These are phyloP conservation scores for Neurospora sp. DNA, from an alignment of 495 filamentous ascomycete species.

Conservation along the genomic window DNA sequence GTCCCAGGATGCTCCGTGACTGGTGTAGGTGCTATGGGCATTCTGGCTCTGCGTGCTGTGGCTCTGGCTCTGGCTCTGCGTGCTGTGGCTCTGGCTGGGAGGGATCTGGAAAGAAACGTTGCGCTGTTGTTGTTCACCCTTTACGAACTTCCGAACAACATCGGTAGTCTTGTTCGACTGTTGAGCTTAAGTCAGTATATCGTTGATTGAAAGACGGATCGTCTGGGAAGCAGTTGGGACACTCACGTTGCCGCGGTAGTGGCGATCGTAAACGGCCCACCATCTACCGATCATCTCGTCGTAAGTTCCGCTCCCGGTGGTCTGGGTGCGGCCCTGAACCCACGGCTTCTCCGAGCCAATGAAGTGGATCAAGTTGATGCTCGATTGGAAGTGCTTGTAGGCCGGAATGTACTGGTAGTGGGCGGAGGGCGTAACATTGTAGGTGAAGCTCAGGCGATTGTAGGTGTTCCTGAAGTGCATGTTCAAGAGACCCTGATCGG, in stretches of 20 bases:
- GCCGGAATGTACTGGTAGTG: slow-evolving; percentile 94
- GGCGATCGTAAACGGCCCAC: slow-evolving; percentile 88
- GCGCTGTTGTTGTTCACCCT: slow-evolving; percentile 39
- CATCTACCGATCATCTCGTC: slow-evolving; percentile 72
- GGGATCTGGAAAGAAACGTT: not conserved
- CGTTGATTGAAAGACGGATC: not conserved
- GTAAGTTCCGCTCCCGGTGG: slow-evolving; percentile 51
- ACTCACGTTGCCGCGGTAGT: slow-evolving; percentile 52
- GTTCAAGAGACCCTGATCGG: slow-evolving; percentile 93
- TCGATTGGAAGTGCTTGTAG: slow-evolving; percentile 82
- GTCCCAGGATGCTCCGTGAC: not conserved
- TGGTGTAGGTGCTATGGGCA: not conserved
- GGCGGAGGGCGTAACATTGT: slow-evolving; percentile 91
- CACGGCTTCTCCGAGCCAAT: slow-evolving; percentile 90
- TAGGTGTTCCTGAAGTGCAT: slow-evolving; percentile 76
- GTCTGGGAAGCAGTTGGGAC: not conserved
- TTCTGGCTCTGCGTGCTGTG: slow-evolving; percentile 11
- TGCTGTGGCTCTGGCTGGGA: slow-evolving; percentile 15
- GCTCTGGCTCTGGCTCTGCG: slow-evolving; percentile 13
- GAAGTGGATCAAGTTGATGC: slow-evolving; percentile 83
- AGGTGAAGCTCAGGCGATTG: slow-evolving; percentile 85
- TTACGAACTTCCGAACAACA: slow-evolving; percentile 42
- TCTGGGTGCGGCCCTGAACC: slow-evolving; percentile 54
- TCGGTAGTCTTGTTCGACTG: slow-evolving; percentile 12
- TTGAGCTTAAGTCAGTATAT: slow-evolving; percentile 6